Conservation (phyloP, 306 rosid genomes). For the Carpinus viminea region DNA sequence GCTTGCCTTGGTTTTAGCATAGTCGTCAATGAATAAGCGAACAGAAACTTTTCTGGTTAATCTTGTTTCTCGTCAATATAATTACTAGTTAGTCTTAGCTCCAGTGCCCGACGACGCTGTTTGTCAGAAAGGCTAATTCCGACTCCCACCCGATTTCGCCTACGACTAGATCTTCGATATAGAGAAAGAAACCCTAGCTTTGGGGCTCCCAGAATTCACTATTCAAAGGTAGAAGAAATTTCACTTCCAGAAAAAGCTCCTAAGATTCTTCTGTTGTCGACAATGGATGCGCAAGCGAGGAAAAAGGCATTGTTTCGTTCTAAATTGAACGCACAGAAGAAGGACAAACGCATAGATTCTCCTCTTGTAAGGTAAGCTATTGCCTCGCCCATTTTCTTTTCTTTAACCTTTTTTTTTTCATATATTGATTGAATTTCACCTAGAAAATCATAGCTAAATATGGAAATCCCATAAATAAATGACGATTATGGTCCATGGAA, state of each 20-base stretch:
- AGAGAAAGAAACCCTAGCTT: too few relatives aligned
- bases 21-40: too few relatives aligned
- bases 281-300: constrained; percentile 56
- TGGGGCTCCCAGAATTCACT: too few relatives aligned
- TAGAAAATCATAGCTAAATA: neutral
- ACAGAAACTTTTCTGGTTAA: too few relatives aligned
- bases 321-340: constrained; percentile 76
- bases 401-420: neutral
- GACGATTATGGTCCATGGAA: neutral
- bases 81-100: too few relatives aligned
- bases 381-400: neutral
- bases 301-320: constrained; percentile 72
- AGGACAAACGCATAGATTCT: constrained; percentile 79
- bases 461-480: neutral
- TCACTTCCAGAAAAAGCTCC: neutral
- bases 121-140: too few relatives aligned
- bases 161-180: too few relatives aligned
- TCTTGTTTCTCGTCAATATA: too few relatives aligned
- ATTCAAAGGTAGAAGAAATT: neutral
- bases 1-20: too few relatives aligned
- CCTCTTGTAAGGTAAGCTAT: constrained; percentile 68
- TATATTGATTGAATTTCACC: neutral
- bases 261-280: neutral
- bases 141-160: too few relatives aligned
- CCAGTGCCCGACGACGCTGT: too few relatives aligned